A percentile compares a stretch with the other conserved stretches of the same genome.
Conservation (phyloP, 129 eudicot species). For the Mikania micrantha region DNA sequence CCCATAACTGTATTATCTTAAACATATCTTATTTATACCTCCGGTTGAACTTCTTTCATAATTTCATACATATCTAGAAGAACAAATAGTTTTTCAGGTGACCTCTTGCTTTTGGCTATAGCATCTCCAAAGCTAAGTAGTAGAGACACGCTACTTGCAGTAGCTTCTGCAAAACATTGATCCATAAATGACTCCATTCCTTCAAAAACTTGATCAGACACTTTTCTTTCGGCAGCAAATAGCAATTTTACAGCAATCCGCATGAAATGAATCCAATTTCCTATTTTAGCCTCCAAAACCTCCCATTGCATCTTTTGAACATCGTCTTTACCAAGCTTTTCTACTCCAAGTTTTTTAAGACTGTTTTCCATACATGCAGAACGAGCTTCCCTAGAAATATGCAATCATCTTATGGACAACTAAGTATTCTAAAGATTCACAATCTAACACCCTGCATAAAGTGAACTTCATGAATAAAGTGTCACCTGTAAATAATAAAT, state of each 20-base stretch:
- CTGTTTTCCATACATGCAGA: conserved; percentile 59
- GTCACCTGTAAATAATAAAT: conserved; percentile 51
- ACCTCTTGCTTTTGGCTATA: conserved; percentile 83
- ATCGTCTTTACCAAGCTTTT: conserved; percentile 81
- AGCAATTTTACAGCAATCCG: conserved; percentile 82
- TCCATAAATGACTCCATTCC: conserved; percentile 59
- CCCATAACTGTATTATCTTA: not conserved
- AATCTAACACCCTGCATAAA: not conserved
- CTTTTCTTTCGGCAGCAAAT: conserved; percentile 72
- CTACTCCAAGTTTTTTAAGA: conserved; percentile 79
- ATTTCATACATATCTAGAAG: conserved; percentile 97
- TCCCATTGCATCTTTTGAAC: conserved; percentile 98
- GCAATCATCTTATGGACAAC: not conserved
- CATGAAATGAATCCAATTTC: conserved; percentile 88
- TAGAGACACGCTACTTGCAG: conserved; percentile 48
- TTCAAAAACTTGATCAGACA: conserved; percentile 71
- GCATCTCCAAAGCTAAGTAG: conserved; percentile 96
- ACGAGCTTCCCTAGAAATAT: conserved; percentile 62
- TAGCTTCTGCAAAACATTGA: conserved; percentile 73
- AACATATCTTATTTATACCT: conserved; percentile 37
- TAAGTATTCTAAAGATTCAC: not conserved
- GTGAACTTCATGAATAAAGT: not conserved
- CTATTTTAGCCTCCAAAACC: conserved; percentile 86
- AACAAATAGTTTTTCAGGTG: conserved; percentile 90
- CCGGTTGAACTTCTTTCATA: conserved; percentile 87